phyloP scores from a whole-genome alignment of 2,329 filamentous ascomycete genomes.

The Aspergillaceae sp. region DNA sequence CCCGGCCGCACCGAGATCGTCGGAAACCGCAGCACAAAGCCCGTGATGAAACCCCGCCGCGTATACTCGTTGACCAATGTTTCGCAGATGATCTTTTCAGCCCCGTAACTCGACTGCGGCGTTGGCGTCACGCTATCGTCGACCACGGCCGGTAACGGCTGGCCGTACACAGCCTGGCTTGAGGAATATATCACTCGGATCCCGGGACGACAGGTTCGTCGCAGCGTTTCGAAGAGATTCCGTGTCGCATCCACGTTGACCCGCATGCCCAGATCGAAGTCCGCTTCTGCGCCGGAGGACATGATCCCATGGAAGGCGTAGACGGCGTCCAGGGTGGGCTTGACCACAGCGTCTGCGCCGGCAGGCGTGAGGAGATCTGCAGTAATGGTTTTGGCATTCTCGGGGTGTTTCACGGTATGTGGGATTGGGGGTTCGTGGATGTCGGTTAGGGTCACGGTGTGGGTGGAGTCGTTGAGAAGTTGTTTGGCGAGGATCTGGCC shows the following conservation, averaged over 20 bases:
- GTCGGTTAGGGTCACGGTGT: conserved; percentile 49
- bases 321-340: conserved; percentile 42
- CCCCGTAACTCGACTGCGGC: conserved; percentile 55
- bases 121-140: conserved; percentile 47
- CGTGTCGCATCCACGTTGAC: conserved; percentile 56
- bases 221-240: conserved; percentile 46
- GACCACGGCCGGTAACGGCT: conserved; percentile 47
- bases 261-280: conserved; percentile 50
- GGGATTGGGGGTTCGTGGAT: conserved; percentile 47
- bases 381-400: conserved; percentile 43
- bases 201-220: conserved; percentile 39
- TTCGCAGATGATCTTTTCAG: conserved; percentile 56
- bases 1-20: conserved; percentile 56
- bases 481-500: conserved; percentile 53
- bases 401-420: conserved; percentile 38
- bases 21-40: conserved; percentile 51
- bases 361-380: conserved; percentile 43
- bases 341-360: conserved; percentile 30
- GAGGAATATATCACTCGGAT: conserved; percentile 54
- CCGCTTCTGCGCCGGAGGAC: conserved; percentile 55
- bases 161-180: conserved; percentile 56
- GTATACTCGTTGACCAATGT: conserved; percentile 56
- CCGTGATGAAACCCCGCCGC: conserved; percentile 50
- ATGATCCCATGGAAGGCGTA: conserved; percentile 62
- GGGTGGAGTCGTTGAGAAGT: conserved; percentile 43